Evolutionary conservation across 495 filamentous ascomycete genomes (phyloP).

Genomic region (Penicillium paxilli): DNA sequence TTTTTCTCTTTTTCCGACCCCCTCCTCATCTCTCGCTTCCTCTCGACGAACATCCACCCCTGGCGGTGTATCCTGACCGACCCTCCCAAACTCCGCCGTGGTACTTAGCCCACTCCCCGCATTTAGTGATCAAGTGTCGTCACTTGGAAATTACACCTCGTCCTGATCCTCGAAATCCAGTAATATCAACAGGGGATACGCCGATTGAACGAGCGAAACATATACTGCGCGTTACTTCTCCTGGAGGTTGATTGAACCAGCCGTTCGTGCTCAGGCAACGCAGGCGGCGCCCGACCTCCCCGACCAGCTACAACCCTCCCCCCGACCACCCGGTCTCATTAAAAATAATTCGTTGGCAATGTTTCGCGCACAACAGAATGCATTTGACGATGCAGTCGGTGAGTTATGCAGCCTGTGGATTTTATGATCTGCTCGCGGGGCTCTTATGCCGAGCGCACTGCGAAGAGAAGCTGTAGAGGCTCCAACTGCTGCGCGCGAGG

Average conservation of each 20-base stretch:
- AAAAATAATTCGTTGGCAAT: constrained; percentile 39
- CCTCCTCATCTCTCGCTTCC: not conserved
- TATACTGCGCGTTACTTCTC: not conserved
- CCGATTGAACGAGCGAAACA: not conserved
- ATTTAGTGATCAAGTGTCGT: constrained; percentile 21
- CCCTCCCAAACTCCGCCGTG: constrained; percentile 4
- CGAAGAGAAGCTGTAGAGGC: not conserved
- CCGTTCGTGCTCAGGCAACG: constrained; percentile 2
- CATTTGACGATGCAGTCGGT: constrained; percentile 82
- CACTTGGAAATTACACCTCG: constrained; percentile 1
- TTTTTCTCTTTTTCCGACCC: not conserved
- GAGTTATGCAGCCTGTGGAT: constrained; percentile 30
- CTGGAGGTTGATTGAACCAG: constrained; percentile 5
- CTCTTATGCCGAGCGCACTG: not conserved
- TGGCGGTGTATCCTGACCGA: constrained; percentile 7
- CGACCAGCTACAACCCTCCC: not conserved
- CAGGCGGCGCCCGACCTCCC: constrained; percentile 18
- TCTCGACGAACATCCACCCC: too few relatives aligned
- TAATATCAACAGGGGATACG: not conserved
- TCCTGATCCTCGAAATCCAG: not conserved
- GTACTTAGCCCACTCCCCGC: constrained; percentile 29
- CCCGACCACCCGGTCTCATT: constrained; percentile 2
- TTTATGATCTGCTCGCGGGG: not conserved
- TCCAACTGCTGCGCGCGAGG: not conserved
- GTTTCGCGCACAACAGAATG: constrained; percentile 80